Conservation (phyloP, 2,329 filamentous ascomycete species). For the Talaromyces atroroseus region DNA sequence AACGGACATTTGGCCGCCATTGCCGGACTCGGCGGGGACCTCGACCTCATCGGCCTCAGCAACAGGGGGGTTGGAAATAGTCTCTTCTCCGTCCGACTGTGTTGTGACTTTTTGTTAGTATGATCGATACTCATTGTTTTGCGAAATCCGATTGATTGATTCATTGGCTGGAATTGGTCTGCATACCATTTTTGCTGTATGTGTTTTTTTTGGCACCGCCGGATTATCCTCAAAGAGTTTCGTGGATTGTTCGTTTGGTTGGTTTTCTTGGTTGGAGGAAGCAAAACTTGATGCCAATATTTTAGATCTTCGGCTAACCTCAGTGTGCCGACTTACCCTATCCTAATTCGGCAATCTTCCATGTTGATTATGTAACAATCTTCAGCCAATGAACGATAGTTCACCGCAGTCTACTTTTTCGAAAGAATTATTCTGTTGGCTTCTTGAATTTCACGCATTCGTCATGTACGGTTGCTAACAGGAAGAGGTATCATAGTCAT, state of each 20-base stretch:
- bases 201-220: constrained; percentile 34
- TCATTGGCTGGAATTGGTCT: not conserved
- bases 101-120: not conserved
- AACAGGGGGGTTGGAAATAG: constrained; percentile 62
- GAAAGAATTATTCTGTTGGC: not conserved
- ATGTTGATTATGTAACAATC: not conserved
- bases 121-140: no score
- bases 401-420: not conserved
- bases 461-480: constrained; percentile 13
- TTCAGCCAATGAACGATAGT: not conserved
- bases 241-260: not conserved
- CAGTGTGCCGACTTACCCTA: constrained; percentile 13
- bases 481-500: constrained; percentile 40
- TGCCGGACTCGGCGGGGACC: constrained; percentile 80
- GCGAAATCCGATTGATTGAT: not conserved
- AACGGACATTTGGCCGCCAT: constrained; percentile 85
- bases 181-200: constrained; percentile 44
- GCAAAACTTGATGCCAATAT: not conserved
- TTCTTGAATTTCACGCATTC: not conserved
- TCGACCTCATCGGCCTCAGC: constrained; percentile 84
- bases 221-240: constrained; percentile 52
- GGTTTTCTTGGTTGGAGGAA: constrained; percentile 9
- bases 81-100: constrained; percentile 99
- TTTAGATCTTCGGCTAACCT: constrained; percentile 10
- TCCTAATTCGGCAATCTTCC: not conserved